These are phyloP conservation scores for Teratosphaeriaceae sp. DNA, from an alignment of 2,329 filamentous ascomycete species.

Conservation along the genomic window DNA sequence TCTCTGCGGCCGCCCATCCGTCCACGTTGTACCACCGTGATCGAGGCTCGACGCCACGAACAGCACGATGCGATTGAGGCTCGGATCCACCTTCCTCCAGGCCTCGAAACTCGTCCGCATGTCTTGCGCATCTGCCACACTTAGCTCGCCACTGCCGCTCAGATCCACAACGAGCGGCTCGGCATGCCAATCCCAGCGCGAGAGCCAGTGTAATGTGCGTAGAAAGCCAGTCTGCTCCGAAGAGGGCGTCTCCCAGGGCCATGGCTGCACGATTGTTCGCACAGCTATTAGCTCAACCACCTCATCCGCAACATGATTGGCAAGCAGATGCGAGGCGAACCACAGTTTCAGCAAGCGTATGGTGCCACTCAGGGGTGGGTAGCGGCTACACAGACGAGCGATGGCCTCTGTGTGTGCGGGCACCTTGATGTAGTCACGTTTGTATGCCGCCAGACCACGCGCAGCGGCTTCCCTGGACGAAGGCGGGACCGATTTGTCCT, in stretches of 20 bases:
- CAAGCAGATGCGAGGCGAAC: constrained; percentile 78
- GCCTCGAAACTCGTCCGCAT: constrained; percentile 68
- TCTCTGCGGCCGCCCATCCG: constrained; percentile 64
- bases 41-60: constrained; percentile 79
- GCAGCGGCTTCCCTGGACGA: constrained; percentile 62
- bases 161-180: constrained; percentile 78
- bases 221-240: constrained; percentile 75
- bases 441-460: constrained; percentile 62
- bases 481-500: constrained; percentile 62
- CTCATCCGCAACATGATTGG: constrained; percentile 68
- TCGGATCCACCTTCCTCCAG: constrained; percentile 83
- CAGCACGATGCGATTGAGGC: constrained; percentile 74
- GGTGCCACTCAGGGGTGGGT: constrained; percentile 70
- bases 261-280: constrained; percentile 70
- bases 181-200: constrained; percentile 86
- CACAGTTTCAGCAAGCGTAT: constrained; percentile 84
- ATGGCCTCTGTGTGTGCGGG: constrained; percentile 79
- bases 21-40: constrained; percentile 72
- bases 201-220: constrained; percentile 69
- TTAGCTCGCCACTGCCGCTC: constrained; percentile 44
- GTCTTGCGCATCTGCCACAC: constrained; percentile 51
- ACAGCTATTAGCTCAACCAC: constrained; percentile 77
- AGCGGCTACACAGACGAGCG: constrained; percentile 70
- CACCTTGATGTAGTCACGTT: constrained; percentile 62
- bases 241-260: constrained; percentile 72